These are phyloP conservation scores for Aspergillus brasiliensis DNA, from an alignment of 2,329 filamentous ascomycete species.

Conservation along the genomic window DNA sequence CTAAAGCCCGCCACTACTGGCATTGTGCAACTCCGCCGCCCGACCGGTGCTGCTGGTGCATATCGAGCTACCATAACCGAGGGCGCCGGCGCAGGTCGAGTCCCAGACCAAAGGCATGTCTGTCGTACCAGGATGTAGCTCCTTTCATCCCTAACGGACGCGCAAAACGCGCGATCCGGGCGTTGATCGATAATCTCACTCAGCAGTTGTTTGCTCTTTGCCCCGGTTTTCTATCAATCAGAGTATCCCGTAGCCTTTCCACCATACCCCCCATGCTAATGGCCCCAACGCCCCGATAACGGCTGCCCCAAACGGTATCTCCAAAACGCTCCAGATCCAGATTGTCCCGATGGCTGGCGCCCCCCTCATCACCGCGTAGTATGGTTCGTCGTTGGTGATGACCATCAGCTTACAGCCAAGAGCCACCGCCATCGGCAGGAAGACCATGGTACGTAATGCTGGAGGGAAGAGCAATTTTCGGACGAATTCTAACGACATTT, in stretches of 20 bases:
- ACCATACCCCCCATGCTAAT: constrained; percentile 54
- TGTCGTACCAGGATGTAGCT: neutral
- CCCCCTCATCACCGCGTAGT: constrained; percentile 87
- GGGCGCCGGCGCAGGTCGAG: neutral
- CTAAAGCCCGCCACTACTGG: neutral
- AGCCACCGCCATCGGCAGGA: constrained; percentile 30
- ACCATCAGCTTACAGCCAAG: constrained; percentile 77
- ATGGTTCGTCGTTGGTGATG: constrained; percentile 76
- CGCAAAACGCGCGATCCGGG: neutral
- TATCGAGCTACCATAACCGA: neutral
- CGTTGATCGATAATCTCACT: neutral
- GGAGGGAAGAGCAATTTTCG: constrained; percentile 38
- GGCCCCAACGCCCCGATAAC: constrained; percentile 57
- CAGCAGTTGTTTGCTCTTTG: neutral
- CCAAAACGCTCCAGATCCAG: constrained; percentile 92
- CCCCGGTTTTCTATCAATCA: constrained; percentile 18
- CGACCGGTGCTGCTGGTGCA: neutral
- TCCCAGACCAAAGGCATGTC: neutral
- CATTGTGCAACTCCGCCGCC: neutral
- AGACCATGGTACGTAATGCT: constrained; percentile 27
- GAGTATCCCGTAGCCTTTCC: constrained; percentile 54
- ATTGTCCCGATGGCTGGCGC: constrained; percentile 85
- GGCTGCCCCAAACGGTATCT: constrained; percentile 73
- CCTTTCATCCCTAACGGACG: constrained; percentile 3
- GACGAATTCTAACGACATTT: constrained; percentile 30